Percentiles rank a stretch among this genome's conserved stretches.
Evolutionary conservation across 805 yeast genomes (phyloP).

Genomic region (Candida nitratophila): DNA sequence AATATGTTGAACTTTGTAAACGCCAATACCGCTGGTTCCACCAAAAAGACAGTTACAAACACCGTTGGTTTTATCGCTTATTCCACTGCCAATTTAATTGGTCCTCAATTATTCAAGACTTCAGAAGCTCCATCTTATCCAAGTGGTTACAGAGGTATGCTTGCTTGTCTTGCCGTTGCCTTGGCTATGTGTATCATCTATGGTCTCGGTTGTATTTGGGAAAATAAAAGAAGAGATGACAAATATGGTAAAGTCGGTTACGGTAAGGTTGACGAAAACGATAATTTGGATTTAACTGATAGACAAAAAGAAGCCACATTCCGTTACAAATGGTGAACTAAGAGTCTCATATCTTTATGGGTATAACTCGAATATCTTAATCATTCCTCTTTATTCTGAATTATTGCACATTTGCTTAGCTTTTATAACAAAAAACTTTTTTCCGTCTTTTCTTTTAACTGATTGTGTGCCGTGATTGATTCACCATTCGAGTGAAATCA

Average conservation of each 20-base stretch:
- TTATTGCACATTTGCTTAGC: too few species aligned
- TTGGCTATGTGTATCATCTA: not conserved
- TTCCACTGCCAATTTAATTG: constrained; percentile 51
- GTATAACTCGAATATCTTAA: too few species aligned
- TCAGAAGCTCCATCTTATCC: constrained; percentile 46
- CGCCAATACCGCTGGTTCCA: constrained; percentile 55
- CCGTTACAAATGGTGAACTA: constrained; percentile 1
- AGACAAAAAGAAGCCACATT: constrained; percentile 32
- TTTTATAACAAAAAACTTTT: too few species aligned
- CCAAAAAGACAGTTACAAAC: constrained; percentile 46
- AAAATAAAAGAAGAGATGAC: constrained; percentile 42
- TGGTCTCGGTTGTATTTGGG: constrained; percentile 14
- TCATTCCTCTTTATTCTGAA: too few species aligned
- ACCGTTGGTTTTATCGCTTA: constrained; percentile 50
- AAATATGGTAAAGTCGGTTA: constrained; percentile 22
- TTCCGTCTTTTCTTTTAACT: too few species aligned
- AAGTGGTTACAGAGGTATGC: constrained; percentile 45
- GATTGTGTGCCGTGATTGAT: too few species aligned
- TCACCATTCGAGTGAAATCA: too few species aligned
- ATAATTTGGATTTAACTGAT: constrained; percentile 55
- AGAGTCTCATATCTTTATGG: too few species aligned
- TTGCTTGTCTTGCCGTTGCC: constrained; percentile 30
- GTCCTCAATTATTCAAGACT: constrained; percentile 55
- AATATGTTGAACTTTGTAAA: constrained; percentile 23
- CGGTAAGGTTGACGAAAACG: constrained; percentile 27